A percentile compares a stretch with the other conserved stretches of the same genome.
phyloP scores from a whole-genome alignment of 2,329 filamentous ascomycete genomes.

The Calcarisporium arbuscula region DNA sequence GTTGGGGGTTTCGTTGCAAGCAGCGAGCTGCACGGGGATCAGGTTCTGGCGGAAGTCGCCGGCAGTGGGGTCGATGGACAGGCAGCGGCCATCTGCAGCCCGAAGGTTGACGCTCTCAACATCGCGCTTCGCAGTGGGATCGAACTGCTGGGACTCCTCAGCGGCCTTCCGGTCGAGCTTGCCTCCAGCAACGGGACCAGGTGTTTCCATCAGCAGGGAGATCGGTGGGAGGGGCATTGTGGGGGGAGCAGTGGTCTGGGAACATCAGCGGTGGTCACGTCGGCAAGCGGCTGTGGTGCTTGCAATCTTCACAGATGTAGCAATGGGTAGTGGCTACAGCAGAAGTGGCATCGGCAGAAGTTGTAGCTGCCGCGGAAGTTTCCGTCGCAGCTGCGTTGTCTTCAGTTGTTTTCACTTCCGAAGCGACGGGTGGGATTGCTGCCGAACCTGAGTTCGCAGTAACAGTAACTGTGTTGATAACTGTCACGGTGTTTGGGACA shows the following conservation, averaged over 20 bases:
- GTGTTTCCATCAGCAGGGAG: slow-evolving; percentile 4
- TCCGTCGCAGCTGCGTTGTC: slow-evolving; percentile 1
- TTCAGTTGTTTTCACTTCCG: not conserved
- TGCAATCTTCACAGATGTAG: too few species aligned
- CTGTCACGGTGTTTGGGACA: not conserved
- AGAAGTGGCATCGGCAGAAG: slow-evolving; percentile 1
- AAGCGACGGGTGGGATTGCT: not conserved
- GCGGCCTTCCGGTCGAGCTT: slow-evolving; percentile 41
- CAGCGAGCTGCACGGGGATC: slow-evolving; percentile 40
- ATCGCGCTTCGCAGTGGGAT: slow-evolving; percentile 38
- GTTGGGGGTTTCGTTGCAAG: slow-evolving; percentile 37
- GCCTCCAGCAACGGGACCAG: too few species aligned
- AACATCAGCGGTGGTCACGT: too few species aligned
- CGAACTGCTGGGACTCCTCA: slow-evolving; percentile 40
- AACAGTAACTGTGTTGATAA: not conserved
- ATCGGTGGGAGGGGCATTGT: slow-evolving; percentile 2
- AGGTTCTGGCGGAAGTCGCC: slow-evolving; percentile 50
- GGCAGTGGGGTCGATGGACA: slow-evolving; percentile 45
- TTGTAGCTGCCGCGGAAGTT: not conserved
- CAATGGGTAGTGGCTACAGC: too few species aligned
- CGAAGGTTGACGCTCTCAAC: slow-evolving; percentile 39
- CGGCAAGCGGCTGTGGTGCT: too few species aligned
- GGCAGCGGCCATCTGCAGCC: slow-evolving; percentile 41
- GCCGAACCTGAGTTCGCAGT: not conserved
- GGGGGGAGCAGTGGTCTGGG: slow-evolving; percentile 1